Base-by-base conservation (phyloP, 2,329 filamentous ascomycete species). In the Hymenoscyphus occultus region DNA sequence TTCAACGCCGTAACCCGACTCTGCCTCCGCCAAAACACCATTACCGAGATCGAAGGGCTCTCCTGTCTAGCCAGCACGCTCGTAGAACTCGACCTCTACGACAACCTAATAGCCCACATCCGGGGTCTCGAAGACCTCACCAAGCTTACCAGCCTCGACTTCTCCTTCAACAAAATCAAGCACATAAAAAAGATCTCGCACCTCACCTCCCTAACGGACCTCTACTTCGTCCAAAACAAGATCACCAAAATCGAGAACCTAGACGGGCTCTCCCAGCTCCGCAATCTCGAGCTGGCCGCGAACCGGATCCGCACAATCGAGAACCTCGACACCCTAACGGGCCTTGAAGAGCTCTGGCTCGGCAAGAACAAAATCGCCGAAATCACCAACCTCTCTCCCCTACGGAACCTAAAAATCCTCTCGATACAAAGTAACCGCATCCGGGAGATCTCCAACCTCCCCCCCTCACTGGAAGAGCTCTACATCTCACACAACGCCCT, bases 81-180 rank as follows among this genome's bases (percentile, higher is more conserved):
- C 51, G 80, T 86, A 73, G 95, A 99, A 66, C 84, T 99, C 60
- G 95, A 99, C 73, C 84, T 99, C 66, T 99, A 99, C 81, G 95
- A 99, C 79, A 99, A 99, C 78, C 84, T 96, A 19, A 93, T 99
- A 72, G 86, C 88, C 12, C 93, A 96, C 77, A 87, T 97, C 77
- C 88, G 89, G 70, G 91, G 91, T 39, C 84, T 99, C 57, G 93
- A 97, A 62, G 82, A 86, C 57, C 86, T 97, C 64, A 86, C 83
- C 13, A 83, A 90, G 67, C 84, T 99, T 62, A 92, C 85, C 5
- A 90, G 82, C 64, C 86, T 99, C 63, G 95, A 99, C 76, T 83
- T 99, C 61, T 96, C 91, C 77, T 99, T 97, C 85, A 99, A 99
- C 82, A 98, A 98, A 82, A 94, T 99, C 81, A 97, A 97, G 77